Evolutionary conservation across 371 early-diverging fungal species (phyloP).

Genomic region (Phascolomyces articulosus): DNA sequence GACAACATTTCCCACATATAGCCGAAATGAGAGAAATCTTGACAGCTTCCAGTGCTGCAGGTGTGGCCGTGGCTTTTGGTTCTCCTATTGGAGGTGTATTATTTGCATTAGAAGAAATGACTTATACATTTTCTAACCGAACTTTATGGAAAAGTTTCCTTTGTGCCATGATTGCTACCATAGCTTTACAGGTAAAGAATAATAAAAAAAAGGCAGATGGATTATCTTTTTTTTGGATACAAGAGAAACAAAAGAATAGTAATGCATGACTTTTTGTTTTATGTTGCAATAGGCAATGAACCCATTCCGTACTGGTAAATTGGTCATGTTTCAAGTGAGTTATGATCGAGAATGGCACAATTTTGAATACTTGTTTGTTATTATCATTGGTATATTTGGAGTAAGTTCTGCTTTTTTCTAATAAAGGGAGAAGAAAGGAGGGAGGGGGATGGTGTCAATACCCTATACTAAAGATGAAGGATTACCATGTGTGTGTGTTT

Average conservation of each 20-base stretch:
- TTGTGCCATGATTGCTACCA: constrained; percentile 91
- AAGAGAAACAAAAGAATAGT: no score
- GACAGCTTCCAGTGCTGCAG: constrained; percentile 93
- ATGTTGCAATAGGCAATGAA: constrained; percentile 68
- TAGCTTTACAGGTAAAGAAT: constrained; percentile 76
- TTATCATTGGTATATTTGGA: constrained; percentile 89
- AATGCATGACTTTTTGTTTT: no score
- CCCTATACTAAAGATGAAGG: neutral
- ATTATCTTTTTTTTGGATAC: neutral
- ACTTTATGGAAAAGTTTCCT: constrained; percentile 96
- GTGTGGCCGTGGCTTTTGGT: constrained; percentile 46
- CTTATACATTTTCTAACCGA: constrained; percentile 92
- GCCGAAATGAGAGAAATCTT: constrained; percentile 91
- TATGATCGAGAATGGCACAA: constrained; percentile 89
- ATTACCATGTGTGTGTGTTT: neutral
- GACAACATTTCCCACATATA: constrained; percentile 9
- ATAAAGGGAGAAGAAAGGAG: no score
- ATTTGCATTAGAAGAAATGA: constrained; percentile 96
- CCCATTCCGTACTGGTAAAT: constrained; percentile 93
- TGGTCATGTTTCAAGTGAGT: constrained; percentile 94
- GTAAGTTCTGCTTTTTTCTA: constrained; percentile 43
- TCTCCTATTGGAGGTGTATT: constrained; percentile 89
- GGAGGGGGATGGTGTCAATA: no score
- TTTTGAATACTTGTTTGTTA: constrained; percentile 85
- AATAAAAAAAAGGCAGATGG: neutral